Percentiles rank a stretch among this genome's conserved stretches.
Evolutionary conservation across 2,329 filamentous ascomycete species (phyloP).

Genomic region (Aspergillus glaucus): DNA sequence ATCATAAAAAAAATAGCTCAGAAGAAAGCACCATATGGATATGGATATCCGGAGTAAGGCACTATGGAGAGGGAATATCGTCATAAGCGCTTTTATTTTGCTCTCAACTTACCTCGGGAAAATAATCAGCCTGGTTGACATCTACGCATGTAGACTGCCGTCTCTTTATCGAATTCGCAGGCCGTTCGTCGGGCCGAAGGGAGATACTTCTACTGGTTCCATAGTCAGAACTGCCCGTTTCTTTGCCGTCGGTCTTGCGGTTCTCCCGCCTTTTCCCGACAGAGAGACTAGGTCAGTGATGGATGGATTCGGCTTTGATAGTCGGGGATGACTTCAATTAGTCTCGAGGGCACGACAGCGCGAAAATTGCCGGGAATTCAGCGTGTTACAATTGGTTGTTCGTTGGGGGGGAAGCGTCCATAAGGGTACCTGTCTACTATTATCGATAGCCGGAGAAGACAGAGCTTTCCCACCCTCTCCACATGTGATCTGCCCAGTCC

Average conservation of each 20-base stretch:
- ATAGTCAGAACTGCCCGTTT: neutral
- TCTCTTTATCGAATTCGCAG: constrained; percentile 4
- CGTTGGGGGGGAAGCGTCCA: neutral
- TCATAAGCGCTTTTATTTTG: no score
- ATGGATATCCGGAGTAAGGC: neutral
- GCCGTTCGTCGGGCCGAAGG: constrained; percentile 23
- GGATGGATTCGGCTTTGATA: constrained; percentile 8
- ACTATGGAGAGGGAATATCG: neutral
- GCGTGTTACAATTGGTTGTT: neutral
- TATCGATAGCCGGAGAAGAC: no score
- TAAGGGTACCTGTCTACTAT: neutral
- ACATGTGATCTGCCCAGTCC: constrained; percentile 12
- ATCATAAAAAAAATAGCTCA: constrained; percentile 4
- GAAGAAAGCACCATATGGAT: neutral
- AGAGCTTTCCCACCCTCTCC: constrained; percentile 3
- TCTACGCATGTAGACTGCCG: constrained; percentile 1
- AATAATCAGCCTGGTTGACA: constrained; percentile 11
- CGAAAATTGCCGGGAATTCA: constrained; percentile 19
- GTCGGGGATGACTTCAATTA: neutral
- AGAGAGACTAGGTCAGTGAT: constrained; percentile 3
- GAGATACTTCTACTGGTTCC: neutral
- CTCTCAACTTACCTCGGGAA: constrained; percentile 6
- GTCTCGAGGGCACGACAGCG: constrained; percentile 7
- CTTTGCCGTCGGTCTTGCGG: constrained; percentile 15
- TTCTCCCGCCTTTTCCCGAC: constrained; percentile 31